Base-by-base conservation (phyloP, 78 protist species). In the Reticulomyxa filosa region DNA sequence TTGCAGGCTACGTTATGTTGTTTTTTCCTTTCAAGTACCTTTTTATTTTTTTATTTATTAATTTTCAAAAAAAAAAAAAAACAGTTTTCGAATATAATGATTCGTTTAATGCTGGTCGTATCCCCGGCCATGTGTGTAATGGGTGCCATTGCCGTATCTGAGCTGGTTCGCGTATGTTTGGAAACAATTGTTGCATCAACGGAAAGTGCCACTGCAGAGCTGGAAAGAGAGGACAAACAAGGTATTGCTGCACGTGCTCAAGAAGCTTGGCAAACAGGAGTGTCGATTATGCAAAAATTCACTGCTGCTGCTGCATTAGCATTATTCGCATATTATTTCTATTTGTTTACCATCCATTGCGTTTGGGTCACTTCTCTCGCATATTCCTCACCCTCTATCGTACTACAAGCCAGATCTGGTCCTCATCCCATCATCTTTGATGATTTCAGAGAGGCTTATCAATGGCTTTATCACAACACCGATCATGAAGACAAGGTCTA, bases 371-470 rank as follows among this genome's bases (percentile, higher is more conserved):
- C 97, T 32, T 70, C 88, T 27, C 84, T 80, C 39, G 95, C 96
- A 20, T 94, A 94, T 75, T 90, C 96, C 0, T 87, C 94, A 25
- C 99, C 99, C 11, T 86, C 93, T 22, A 81, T 95, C 33, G 95
- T 95, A 23, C 32, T 92, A 4, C 69, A 86, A 0, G 87, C 90
- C 67, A 37, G 17, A 42, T 42, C 50, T 42, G 50, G 17, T n/a
- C 17, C 50, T n/a, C 50, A 17, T 42, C 17, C 50, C 11, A 34
- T 81, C 23, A 85, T 90, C 57, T 74, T 92, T 27, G 98, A 95
- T 65, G 99, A 95, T 74, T 95, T 88, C 93, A 79, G 98, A 17
- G 98, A 95, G 73, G 90, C 97, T n/a, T 95, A 93, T 75, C 67
- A 72, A 56, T 95, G 99, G 99, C 83, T 95, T 17, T 70, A 80